Evolutionary conservation across 768 basidiomycete species (phyloP).

Genomic region (Sporobolomyces roseus): DNA sequence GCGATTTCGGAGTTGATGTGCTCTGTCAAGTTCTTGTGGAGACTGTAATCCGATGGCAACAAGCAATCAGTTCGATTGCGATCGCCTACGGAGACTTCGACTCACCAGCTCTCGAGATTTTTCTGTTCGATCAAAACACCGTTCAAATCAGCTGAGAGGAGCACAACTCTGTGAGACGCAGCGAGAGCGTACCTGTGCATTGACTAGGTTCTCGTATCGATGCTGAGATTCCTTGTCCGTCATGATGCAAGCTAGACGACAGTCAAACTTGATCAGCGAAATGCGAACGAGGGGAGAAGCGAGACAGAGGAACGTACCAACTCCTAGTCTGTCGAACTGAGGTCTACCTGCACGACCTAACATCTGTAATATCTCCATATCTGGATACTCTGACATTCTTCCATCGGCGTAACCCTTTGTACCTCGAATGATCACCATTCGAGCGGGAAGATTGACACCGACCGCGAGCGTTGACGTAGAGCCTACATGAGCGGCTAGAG

Average conservation of each 20-base stretch:
- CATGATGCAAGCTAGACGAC: slow-evolving; percentile 54
- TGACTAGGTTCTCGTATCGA: slow-evolving; percentile 65
- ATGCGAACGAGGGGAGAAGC: too few relatives aligned
- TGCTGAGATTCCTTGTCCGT: slow-evolving; percentile 68
- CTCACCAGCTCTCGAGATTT: slow-evolving; percentile 67
- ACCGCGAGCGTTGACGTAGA: slow-evolving; percentile 77
- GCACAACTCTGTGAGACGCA: background rate
- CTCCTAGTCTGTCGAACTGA: slow-evolving; percentile 68
- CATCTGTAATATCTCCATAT: slow-evolving; percentile 90
- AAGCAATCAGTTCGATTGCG: too few relatives aligned
- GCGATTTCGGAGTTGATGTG: slow-evolving; percentile 93
- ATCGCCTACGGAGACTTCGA: too few relatives aligned
- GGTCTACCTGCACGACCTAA: slow-evolving; percentile 62
- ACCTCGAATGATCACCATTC: slow-evolving; percentile 88
- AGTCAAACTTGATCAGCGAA: background rate
- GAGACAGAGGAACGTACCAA: slow-evolving; percentile 52
- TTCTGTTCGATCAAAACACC: too few relatives aligned
- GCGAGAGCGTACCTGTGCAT: slow-evolving; percentile 19
- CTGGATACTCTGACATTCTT: slow-evolving; percentile 74
- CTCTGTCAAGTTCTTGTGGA: slow-evolving; percentile 77
- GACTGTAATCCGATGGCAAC: slow-evolving; percentile 43
- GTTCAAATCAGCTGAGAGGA: too few relatives aligned
- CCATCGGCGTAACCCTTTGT: slow-evolving; percentile 65
- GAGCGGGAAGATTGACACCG: slow-evolving; percentile 92
- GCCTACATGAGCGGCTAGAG: slow-evolving; percentile 10